Evolutionary conservation across 2,329 filamentous ascomycete species (phyloP).

Genomic region (Coniochaeta prunicola): DNA sequence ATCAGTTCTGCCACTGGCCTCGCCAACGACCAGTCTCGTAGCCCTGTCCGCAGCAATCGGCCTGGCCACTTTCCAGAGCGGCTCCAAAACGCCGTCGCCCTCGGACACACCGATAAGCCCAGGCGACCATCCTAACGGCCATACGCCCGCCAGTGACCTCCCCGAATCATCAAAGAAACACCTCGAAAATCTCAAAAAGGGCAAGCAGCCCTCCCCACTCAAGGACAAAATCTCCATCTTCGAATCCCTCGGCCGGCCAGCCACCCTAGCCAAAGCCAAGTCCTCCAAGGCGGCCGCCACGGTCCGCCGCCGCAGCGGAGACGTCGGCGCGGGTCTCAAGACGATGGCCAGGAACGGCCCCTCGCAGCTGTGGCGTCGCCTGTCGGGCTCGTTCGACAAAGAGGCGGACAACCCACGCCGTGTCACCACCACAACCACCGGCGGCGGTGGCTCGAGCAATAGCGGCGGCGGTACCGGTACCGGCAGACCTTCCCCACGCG

Average conservation of each 20-base stretch:
- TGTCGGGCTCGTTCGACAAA: neutral
- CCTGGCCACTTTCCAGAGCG: neutral
- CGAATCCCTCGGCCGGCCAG: slow-evolving; percentile 11
- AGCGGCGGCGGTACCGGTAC: neutral
- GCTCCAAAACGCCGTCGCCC: neutral
- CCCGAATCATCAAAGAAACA: neutral
- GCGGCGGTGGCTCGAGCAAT: neutral
- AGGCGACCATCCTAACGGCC: neutral
- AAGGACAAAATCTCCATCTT: slow-evolving; percentile 18
- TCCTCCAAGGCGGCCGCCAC: neutral
- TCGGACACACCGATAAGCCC: neutral
- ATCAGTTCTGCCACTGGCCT: neutral
- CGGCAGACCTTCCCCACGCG: too few relatives aligned
- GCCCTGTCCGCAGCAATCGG: neutral
- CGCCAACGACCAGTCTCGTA: neutral
- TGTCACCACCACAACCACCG: neutral
- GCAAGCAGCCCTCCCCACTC: slow-evolving; percentile 11
- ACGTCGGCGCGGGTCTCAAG: neutral
- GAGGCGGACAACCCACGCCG: neutral
- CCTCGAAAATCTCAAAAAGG: slow-evolving; percentile 5
- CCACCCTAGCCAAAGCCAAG: neutral
- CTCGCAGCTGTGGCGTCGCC: neutral
- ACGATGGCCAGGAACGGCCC: neutral
- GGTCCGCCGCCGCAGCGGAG: neutral
- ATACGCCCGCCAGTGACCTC: neutral